Evolutionary conservation across 73 alveolate genomes (phyloP).

Genomic region (Tetrahymena elliotti): DNA sequence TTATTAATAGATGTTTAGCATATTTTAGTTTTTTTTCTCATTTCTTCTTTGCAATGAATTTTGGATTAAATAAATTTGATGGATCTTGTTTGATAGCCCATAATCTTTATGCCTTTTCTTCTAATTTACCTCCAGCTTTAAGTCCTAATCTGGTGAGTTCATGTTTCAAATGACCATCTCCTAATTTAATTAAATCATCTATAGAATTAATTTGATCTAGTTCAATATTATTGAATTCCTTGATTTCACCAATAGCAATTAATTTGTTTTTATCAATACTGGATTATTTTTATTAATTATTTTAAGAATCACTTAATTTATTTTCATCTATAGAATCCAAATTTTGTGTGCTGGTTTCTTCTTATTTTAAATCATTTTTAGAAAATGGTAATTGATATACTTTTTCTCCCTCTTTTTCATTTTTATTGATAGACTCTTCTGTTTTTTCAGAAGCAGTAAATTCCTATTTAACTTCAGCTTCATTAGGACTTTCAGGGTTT

Average conservation of each 20-base stretch:
- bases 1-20: no score
- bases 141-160: background rate
- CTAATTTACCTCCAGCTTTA: background rate
- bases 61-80: background rate
- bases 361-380: background rate
- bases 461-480: background rate
- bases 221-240: background rate
- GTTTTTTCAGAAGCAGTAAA: background rate
- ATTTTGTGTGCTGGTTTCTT: background rate
- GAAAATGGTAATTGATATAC: background rate
- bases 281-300: background rate
- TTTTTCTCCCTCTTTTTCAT: background rate
- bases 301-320: background rate
- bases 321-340: background rate
- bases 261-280: background rate
- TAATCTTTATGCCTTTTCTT: background rate
- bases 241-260: background rate
- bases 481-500: background rate
- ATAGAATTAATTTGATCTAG: background rate
- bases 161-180: background rate
- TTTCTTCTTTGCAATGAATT: background rate
- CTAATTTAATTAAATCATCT: background rate
- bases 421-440: background rate
- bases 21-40: background rate
- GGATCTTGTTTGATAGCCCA: background rate